Evolutionary conservation across 768 basidiomycete species (phyloP).

Genomic region (Boletus huronensis): DNA sequence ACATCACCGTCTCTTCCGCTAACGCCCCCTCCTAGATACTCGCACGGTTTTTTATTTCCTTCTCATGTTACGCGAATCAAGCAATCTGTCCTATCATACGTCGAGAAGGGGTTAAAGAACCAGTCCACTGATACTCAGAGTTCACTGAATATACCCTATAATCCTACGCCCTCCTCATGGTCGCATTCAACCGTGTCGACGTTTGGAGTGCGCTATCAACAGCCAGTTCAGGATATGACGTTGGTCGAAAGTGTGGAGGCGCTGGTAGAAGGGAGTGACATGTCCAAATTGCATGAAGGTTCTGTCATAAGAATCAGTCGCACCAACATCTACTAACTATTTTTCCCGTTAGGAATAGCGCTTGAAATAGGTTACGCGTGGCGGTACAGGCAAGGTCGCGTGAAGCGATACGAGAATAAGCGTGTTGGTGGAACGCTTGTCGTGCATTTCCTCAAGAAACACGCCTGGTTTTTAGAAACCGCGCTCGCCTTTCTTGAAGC

Average conservation of each 20-base stretch:
- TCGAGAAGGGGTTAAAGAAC: slow-evolving; percentile 44
- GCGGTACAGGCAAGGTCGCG: slow-evolving; percentile 68
- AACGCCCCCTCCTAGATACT: slow-evolving; percentile 55
- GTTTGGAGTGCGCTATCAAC: slow-evolving; percentile 73
- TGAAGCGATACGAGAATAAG: slow-evolving; percentile 57
- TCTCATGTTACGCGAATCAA: slow-evolving; percentile 75
- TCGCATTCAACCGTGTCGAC: slow-evolving; percentile 83
- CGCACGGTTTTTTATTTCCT: slow-evolving; percentile 94
- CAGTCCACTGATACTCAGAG: slow-evolving; percentile 28
- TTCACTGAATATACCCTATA: slow-evolving; percentile 21
- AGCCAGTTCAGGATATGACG: slow-evolving; percentile 64
- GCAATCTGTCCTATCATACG: slow-evolving; percentile 48
- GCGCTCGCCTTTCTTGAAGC: slow-evolving; percentile 82
- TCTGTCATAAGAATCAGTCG: slow-evolving; percentile 5
- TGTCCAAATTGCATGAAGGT: slow-evolving; percentile 73
- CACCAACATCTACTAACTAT: background rate
- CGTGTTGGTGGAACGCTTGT: slow-evolving; percentile 91
- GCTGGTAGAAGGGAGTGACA: slow-evolving; percentile 86
- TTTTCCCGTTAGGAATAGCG: slow-evolving; percentile 43
- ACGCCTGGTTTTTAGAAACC: slow-evolving; percentile 95
- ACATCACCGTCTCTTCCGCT: slow-evolving; percentile 3
- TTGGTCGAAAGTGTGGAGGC: slow-evolving; percentile 79
- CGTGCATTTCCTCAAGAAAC: slow-evolving; percentile 96
- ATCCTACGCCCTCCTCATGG: slow-evolving; percentile 56
- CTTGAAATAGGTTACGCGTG: slow-evolving; percentile 65